A percentile compares a stretch with the other conserved stretches of the same genome.
Evolutionary conservation across 176 grass and related monocot species (phyloP).

Genomic region (Microstegium vimineum): DNA sequence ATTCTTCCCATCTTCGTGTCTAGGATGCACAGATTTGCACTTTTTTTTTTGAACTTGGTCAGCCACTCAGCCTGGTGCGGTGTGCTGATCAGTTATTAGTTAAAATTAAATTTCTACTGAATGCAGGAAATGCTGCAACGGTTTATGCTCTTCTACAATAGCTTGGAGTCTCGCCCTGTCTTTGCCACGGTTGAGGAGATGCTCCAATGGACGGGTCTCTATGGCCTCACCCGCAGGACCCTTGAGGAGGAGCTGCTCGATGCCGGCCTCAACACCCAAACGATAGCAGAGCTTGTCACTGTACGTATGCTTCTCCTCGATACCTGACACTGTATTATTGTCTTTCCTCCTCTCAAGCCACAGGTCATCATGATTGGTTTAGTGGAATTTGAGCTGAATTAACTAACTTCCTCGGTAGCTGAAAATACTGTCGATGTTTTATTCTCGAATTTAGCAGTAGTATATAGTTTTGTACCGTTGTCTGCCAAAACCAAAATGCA

Average conservation of each 20-base stretch:
- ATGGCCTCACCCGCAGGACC: constrained; percentile 60
- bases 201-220: constrained; percentile 78
- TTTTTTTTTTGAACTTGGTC: too few species aligned
- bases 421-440: too few species aligned
- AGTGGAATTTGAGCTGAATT: too few species aligned
- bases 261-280: constrained; percentile 53
- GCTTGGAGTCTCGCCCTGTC: constrained; percentile 54
- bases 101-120: background rate
- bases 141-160: constrained; percentile 70
- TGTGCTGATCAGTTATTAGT: too few species aligned
- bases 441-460: too few species aligned
- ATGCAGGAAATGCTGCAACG: constrained; percentile 64
- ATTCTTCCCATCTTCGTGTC: background rate
- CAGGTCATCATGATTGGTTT: too few species aligned
- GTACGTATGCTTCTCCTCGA: constrained; percentile 43
- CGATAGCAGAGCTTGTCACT: constrained; percentile 73
- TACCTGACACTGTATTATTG: background rate
- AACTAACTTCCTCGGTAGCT: background rate
- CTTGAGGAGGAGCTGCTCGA: constrained; percentile 63
- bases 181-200: constrained; percentile 84
- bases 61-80: too few species aligned
- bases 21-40: background rate
- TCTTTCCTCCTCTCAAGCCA: background rate
- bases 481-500: too few species aligned
- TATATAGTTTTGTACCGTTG: too few species aligned